Evolutionary conservation across 768 basidiomycete genomes (phyloP), one percentile per base, ranked within the genome.

Genomic region (Chalciporus sphaerocephalus): DNA sequence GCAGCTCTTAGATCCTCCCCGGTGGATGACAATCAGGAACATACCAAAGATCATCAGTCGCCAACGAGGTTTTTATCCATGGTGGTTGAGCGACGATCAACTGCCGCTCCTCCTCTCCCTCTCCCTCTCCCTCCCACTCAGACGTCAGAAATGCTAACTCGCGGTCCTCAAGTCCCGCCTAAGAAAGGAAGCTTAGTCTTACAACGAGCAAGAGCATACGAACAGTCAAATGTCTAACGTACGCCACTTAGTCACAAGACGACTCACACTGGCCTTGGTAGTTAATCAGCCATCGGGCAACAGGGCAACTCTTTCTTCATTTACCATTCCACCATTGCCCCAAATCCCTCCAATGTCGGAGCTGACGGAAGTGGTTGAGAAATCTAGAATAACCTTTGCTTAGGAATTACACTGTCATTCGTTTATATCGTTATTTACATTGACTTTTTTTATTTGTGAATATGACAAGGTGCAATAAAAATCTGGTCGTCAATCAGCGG

Each of bases 251-350:
- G 2, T 10, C 1, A 30, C n/a, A 4, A 2, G 27, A 41, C 33
- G 12, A 15, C 47, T 51, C 43, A 59, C 28, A 0, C 2, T 15
- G 39, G 16, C 34, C 4, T 23, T 23, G 44, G 51, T 1, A 6
- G n/a, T 4, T 13, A 42, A 40, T 5, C 50, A n/a, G 21, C n/a
- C 46, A n/a, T 38, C 44, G 1, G 18, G 21, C 9, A 38, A 15
- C 18, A 45, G 39, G 23, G 48, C 17, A 28, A 23, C 24, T n/a
- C 36, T 23, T 17, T 60, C 67, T 10, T 59, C 67, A 45, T 71
- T 75, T 56, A 61, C 70, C n/a, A 51, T 68, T 46, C 69, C 73
- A n/a, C 64, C 72, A 0, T 55, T 64, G 18, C 57, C 65, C 24
- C 55, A 64, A 7, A 52, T 68, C 13, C 58, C 62, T 24, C 56